Percentiles rank a stretch among this genome's conserved stretches.
Conservation (phyloP, 306 rosid species). For the Fragaria iinumae region DNA sequence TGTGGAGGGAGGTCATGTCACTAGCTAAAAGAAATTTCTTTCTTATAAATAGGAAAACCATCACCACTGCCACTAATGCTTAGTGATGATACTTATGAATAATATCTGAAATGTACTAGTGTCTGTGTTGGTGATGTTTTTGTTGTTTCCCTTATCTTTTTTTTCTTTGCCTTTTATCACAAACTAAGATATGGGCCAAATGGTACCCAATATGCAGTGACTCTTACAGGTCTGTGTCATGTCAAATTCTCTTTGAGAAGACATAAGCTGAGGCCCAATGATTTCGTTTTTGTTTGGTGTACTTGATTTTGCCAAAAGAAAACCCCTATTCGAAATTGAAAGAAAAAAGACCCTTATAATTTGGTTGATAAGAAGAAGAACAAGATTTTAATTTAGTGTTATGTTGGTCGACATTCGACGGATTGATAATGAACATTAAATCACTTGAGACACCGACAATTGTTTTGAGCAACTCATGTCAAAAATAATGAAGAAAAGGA, state of each 20-base stretch:
- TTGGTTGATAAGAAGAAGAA: not conserved
- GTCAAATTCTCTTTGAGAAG: not conserved
- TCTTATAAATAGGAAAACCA: slow-evolving; percentile 2
- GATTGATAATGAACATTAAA: not conserved
- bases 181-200: slow-evolving; percentile 2
- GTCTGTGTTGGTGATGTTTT: slow-evolving; percentile 5
- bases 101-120: slow-evolving; percentile 9
- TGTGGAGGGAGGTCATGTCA: slow-evolving; percentile 14
- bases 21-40: not conserved
- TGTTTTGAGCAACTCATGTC: not conserved
- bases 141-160: slow-evolving; percentile 6
- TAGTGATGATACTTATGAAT: slow-evolving; percentile 13
- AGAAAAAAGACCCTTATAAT: not conserved
- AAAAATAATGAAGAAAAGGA: not conserved
- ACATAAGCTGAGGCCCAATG: not conserved
- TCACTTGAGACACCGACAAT: not conserved
- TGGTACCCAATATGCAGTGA: not conserved
- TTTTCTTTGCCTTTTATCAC: slow-evolving; percentile 5
- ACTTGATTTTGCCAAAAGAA: not conserved
- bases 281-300: not conserved
- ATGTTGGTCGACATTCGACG: not conserved
- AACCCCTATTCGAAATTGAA: not conserved
- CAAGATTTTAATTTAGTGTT: not conserved
- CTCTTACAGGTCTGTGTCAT: not conserved
- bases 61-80: slow-evolving; percentile 8